A percentile compares a stretch with the other conserved stretches of the same genome.
Evolutionary conservation across 2,329 filamentous ascomycete genomes (phyloP).

Genomic region (Diaporthe sp.): DNA sequence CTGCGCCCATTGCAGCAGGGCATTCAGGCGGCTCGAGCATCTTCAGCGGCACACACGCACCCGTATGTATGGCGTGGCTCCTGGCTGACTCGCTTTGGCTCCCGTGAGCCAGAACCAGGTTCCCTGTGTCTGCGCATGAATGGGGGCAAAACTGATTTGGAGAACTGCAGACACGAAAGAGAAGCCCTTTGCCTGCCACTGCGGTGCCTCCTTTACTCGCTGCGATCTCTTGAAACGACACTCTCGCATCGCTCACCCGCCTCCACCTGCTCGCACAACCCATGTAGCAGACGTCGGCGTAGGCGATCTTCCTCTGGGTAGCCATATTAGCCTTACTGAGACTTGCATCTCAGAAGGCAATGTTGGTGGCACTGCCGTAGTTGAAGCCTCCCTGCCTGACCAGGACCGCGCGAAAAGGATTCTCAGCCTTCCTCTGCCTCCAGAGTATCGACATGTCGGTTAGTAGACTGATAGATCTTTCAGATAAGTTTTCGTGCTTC

Average conservation of each 20-base stretch:
- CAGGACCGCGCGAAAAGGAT: neutral
- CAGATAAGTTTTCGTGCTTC: neutral
- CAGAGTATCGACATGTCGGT: slow-evolving; percentile 2
- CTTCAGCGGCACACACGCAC: neutral
- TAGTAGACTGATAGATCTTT: neutral
- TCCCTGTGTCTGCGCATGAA: too few relatives aligned
- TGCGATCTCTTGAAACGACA: neutral
- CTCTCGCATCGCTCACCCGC: neutral
- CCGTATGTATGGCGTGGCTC: neutral
- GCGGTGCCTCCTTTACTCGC: neutral
- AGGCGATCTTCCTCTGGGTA: neutral
- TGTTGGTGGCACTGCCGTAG: neutral
- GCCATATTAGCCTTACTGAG: neutral
- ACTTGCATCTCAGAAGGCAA: neutral
- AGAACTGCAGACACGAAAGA: neutral
- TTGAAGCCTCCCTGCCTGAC: neutral
- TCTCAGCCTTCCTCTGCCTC: neutral
- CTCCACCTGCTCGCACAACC: neutral
- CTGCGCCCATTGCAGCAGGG: neutral
- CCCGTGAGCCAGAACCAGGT: too few relatives aligned
- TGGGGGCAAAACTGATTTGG: neutral
- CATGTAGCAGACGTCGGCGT: neutral
- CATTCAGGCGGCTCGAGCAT: neutral
- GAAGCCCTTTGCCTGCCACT: neutral
- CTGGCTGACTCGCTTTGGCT: neutral